Conservation (phyloP, 2,329 filamentous ascomycete species). For the Ophiostoma quercus region DNA sequence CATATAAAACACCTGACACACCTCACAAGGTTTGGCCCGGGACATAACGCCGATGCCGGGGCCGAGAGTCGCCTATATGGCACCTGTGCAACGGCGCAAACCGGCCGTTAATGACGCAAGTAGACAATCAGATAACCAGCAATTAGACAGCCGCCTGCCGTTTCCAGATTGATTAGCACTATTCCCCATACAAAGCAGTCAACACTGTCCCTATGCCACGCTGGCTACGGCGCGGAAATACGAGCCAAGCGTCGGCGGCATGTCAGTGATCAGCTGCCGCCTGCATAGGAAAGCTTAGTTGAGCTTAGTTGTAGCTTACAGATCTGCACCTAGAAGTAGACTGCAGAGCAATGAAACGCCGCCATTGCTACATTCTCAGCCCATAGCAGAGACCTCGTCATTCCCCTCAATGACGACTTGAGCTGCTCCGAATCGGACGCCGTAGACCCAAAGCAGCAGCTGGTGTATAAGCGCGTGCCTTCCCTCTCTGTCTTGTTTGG, state of each 20-base stretch:
- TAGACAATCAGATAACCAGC: neutral
- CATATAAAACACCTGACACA: neutral
- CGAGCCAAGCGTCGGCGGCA: neutral
- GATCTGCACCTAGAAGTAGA: too few species aligned
- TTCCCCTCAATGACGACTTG: neutral
- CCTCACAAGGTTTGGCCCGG: neutral
- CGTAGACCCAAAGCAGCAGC: neutral
- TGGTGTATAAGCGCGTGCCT: neutral
- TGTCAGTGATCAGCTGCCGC: neutral
- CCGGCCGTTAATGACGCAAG: constrained; percentile 7
- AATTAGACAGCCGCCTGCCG: neutral
- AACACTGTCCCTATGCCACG: neutral
- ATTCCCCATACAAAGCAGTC: neutral
- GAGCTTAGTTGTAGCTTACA: neutral
- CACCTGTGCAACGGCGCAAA: neutral
- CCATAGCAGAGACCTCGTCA: neutral
- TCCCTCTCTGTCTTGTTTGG: too few species aligned
- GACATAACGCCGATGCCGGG: neutral
- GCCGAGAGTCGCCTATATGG: constrained; percentile 7
- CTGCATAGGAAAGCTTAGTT: neutral
- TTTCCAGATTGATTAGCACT: neutral
- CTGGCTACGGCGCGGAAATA: neutral
- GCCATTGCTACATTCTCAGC: too few species aligned
- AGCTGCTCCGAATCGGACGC: neutral
- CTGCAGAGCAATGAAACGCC: neutral